Evolutionary conservation across 371 early-diverging fungal genomes (phyloP).

Genomic region (Blastocladiella emersonii): DNA sequence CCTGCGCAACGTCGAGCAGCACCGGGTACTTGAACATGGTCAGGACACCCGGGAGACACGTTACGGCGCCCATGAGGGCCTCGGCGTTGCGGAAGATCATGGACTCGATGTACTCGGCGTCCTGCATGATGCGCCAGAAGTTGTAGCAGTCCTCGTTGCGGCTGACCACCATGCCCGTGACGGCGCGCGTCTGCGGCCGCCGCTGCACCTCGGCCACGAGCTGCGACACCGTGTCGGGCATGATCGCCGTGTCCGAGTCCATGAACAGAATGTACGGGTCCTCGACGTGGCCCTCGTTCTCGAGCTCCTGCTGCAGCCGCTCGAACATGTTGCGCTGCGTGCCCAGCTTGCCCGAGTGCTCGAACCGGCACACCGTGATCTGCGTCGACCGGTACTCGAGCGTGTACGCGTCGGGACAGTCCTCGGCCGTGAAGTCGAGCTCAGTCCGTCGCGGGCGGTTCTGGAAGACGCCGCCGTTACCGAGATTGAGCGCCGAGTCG

Average conservation of each 20-base stretch:
- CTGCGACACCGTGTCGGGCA: conserved; percentile 14
- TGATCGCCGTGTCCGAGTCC: conserved; percentile 27
- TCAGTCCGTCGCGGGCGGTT: too few species aligned
- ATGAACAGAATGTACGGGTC: conserved; percentile 23
- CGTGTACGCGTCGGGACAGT: conserved; percentile 12
- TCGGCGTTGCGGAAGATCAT: conserved; percentile 20
- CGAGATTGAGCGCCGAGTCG: too few species aligned
- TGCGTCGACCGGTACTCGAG: conserved; percentile 13
- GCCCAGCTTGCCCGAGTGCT: conserved; percentile 26
- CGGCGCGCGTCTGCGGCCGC: conserved; percentile 10
- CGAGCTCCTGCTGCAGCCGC: not conserved
- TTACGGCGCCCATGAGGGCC: conserved; percentile 19
- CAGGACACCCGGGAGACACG: conserved; percentile 25
- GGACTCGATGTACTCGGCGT: conserved; percentile 23
- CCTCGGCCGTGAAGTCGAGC: not conserved
- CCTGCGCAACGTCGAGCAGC: conserved; percentile 13
- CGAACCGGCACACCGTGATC: conserved; percentile 18
- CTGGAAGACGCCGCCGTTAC: too few species aligned
- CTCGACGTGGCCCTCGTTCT: conserved; percentile 10
- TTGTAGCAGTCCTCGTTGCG: conserved; percentile 5
- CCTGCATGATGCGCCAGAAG: conserved; percentile 18
- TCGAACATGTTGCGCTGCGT: conserved; percentile 18
- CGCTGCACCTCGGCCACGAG: conserved; percentile 18
- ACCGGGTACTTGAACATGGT: conserved; percentile 20
- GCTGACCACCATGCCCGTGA: conserved; percentile 17